Base-by-base conservation (phyloP, 148 eudicot genomes). In the Rheum nobile region DNA sequence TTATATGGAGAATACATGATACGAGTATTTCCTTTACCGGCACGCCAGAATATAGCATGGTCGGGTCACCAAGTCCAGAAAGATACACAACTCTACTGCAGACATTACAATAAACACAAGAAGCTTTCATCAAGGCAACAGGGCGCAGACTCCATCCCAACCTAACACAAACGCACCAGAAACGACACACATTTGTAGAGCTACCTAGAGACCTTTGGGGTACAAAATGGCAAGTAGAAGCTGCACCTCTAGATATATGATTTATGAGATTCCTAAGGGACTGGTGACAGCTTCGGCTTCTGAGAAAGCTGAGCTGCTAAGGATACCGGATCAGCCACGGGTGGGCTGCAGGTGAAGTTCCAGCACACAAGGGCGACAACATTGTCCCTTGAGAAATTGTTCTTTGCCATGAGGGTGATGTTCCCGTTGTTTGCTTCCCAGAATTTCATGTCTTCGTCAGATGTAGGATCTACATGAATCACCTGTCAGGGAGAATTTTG, bases 331-430 rank as follows among this genome's bases (percentile, higher is more conserved):
- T 89, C 87, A 11, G 54, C 67, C 22, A 91, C 82, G 0, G 91
- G 86, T 61, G 97, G 85, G 63, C 89, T 91, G 78, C 98, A 94
- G n/a, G 93, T 82, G 80, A 91, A 94, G 76, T 89, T 85, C 72
- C 85, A 91, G 82, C 98, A 94, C 4, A 91, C 87, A 14, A 85
- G 88, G 70, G 84, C 98, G 6, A 87, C 82, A 0, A 85, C 91
- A 78, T 84, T 91, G 29, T 78, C 96, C 28, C 82, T 71, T 6
- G 77, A 72, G 61, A 44, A 77, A 63, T 78, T 86, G 76, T 74
- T 87, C 75, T 79, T 86, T 1, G 93, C 98, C 97, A 94, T 91
- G 29, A 72, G 75, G 16, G 90, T 83, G 26, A 91, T 83, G 68
- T 81, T 87, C 4, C 37, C 44, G 38, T 86, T 89, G 47, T 82